Evolutionary conservation across 2,329 filamentous ascomycete genomes (phyloP), one percentile per base, ranked within the genome.

Genomic region (Phialophora chinensis): DNA sequence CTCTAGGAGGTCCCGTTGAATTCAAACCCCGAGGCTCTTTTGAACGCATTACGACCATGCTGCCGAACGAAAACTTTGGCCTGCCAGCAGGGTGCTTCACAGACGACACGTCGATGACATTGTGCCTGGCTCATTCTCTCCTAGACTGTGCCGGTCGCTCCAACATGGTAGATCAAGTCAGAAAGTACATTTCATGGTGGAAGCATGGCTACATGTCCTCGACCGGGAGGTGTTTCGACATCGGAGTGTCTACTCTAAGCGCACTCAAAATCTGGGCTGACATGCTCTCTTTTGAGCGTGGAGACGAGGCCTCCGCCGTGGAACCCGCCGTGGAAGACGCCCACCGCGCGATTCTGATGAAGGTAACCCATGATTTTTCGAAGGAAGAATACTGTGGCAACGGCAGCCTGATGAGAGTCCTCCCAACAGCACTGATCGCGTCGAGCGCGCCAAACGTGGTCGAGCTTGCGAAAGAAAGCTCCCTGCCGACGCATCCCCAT

Each of bases 51-150:
- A 77, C 73, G 8, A 72, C 67, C 4, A 73, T 79, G 52, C 70
- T 71, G 49, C 70, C 69, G 20, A 80, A 80, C 50, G 55, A 59
- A 11, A 77, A 74, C 31, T 80, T 79, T 63, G 54, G 67, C 17
- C 67, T 80, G 10, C 77, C 77, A 8, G 73, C 78, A 10, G 79
- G 80, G 71, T 77, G 74, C 38, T 82, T 78, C 72, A 81, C 79
- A 3, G 80, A 81, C 69, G 80, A 82, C 65, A 81, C 79, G 1
- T 77, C 78, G 12, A 79, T 81, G 78, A 79, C 80, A 4, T 73
- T 82, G 11, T 81, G 79, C 56, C 76, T 82, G 4, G 77, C 78
- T 1, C 72, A 77, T 52, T 78, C 79, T 23, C 72, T 82, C 14
- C 75, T 78, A 60, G 74, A 78, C 35, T 72, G 66, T 7, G 66